phyloP scores from a whole-genome alignment of 2,329 filamentous ascomycete genomes.

The Trematosphaeria pertusa region DNA sequence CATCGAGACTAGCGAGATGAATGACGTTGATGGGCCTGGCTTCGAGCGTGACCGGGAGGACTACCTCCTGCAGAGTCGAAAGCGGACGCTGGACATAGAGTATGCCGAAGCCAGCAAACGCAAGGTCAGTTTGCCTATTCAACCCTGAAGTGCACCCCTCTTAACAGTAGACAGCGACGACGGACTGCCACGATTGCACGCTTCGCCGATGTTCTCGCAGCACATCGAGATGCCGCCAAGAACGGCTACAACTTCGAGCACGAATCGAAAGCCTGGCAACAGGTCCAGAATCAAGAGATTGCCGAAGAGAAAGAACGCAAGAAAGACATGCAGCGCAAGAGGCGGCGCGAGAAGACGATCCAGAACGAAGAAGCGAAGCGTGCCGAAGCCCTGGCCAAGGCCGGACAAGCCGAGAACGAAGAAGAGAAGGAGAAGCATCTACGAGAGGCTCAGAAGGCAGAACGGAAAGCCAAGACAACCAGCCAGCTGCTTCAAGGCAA shows the following conservation, averaged over 20 bases:
- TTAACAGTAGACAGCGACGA: too few relatives aligned
- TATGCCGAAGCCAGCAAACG: conserved; percentile 68
- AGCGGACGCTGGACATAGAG: conserved; percentile 73
- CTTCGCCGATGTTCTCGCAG: conserved; percentile 66
- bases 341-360: conserved; percentile 91
- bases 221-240: conserved; percentile 74
- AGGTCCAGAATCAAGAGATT: conserved; percentile 89
- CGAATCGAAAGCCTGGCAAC: conserved; percentile 80
- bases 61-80: conserved; percentile 63
- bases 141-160: too few relatives aligned
- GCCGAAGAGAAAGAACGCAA: conserved; percentile 98
- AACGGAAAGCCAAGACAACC: conserved; percentile 91
- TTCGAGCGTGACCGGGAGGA: conserved; percentile 61
- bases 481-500: conserved; percentile 87
- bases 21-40: conserved; percentile 62
- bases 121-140: conserved; percentile 56
- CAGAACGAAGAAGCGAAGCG: conserved; percentile 88
- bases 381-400: conserved; percentile 77
- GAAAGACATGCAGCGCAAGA: conserved; percentile 99
- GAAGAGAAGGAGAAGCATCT: conserved; percentile 81
- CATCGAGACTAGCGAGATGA: conserved; percentile 64
- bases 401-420: conserved; percentile 80
- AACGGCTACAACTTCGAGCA: conserved; percentile 78
- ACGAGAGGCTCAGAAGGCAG: conserved; percentile 85
- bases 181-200: conserved; percentile 62